phyloP scores from a whole-genome alignment of 2,329 filamentous ascomycete species.

The Sporothrix protearum region DNA sequence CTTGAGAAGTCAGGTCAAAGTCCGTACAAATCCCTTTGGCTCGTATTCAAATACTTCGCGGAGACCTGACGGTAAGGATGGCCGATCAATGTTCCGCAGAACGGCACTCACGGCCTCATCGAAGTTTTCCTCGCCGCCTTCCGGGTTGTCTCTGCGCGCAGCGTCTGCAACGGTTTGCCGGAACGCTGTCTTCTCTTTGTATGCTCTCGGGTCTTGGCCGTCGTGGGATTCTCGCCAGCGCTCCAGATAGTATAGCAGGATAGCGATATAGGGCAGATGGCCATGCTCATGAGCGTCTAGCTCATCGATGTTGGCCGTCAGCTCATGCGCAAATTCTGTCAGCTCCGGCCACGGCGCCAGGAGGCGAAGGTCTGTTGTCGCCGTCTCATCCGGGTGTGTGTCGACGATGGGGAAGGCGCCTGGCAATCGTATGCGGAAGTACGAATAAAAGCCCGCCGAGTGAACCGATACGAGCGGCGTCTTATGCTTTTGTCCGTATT shows the following conservation, averaged over 20 bases:
- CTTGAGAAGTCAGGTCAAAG: background rate
- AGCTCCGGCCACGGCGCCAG: constrained; percentile 85
- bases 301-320: constrained; percentile 65
- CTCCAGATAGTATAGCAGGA: constrained; percentile 78
- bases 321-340: constrained; percentile 58
- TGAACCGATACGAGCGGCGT: constrained; percentile 79
- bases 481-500: constrained; percentile 51
- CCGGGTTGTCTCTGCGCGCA: constrained; percentile 67
- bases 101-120: constrained; percentile 87
- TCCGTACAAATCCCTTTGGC: constrained; percentile 23
- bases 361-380: constrained; percentile 79
- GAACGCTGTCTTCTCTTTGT: constrained; percentile 84
- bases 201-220: constrained; percentile 66
- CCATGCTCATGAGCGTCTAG: constrained; percentile 80
- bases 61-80: constrained; percentile 64
- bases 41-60: constrained; percentile 72
- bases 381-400: constrained; percentile 85
- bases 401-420: constrained; percentile 88
- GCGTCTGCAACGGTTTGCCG: constrained; percentile 64
- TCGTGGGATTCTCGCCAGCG: constrained; percentile 71
- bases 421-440: constrained; percentile 75
- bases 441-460: constrained; percentile 87
- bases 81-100: constrained; percentile 74
- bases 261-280: constrained; percentile 80
- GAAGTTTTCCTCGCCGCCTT: constrained; percentile 94